Conservation (phyloP, 164 flowering plant species). For the Hamamelis virginiana region DNA sequence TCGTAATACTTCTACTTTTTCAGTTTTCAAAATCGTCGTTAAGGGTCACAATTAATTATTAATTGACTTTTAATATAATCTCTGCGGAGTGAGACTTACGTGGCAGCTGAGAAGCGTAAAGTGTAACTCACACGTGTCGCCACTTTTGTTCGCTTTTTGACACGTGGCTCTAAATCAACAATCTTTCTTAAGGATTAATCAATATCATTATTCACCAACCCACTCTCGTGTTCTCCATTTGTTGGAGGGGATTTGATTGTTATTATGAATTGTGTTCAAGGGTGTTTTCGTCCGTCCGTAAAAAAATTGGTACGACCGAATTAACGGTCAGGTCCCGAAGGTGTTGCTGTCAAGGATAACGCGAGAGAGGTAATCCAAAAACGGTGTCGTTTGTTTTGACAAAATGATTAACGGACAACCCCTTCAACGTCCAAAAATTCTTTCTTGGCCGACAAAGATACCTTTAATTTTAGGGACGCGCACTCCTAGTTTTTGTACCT, state of each 20-base stretch:
- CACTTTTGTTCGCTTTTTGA: neutral
- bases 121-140: conserved; percentile 5
- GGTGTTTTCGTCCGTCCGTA: conserved; percentile 2
- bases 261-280: neutral
- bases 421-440: conserved; percentile 14
- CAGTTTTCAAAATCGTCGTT: too few species aligned
- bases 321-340: conserved; percentile 3
- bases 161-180: conserved; percentile 14
- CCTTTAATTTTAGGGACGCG: conserved; percentile 11
- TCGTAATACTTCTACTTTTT: neutral
- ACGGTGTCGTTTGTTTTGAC: conserved; percentile 2
- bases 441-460: conserved; percentile 18
- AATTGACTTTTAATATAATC: neutral
- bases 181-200: too few species aligned
- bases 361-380: too few species aligned
- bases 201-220: neutral
- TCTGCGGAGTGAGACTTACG: too few species aligned
- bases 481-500: neutral
- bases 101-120: neutral
- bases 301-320: neutral
- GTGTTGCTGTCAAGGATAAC: neutral
- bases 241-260: too few species aligned
- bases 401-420: neutral
- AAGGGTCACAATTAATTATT: neutral
- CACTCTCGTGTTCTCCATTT: neutral